A percentile compares a stretch with the other conserved stretches of the same genome.
These are phyloP conservation scores for Pseudozyma sp. DNA, from an alignment of 1,284 basidiomycete genomes.

Conservation along the genomic window DNA sequence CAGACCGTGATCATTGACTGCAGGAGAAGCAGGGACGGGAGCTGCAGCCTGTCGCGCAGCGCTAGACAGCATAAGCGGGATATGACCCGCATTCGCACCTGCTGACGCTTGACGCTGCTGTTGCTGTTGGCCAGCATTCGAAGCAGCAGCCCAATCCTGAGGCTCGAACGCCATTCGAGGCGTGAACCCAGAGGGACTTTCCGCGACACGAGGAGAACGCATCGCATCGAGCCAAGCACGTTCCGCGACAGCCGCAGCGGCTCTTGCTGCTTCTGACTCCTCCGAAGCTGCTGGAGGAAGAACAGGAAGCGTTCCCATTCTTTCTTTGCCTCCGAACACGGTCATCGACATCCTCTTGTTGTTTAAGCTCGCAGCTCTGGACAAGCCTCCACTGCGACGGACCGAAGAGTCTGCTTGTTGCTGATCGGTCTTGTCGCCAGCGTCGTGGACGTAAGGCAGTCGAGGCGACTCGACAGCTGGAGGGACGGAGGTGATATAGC, in stretches of 20 bases:
- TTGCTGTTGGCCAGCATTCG: constrained; percentile 1
- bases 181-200: constrained; percentile 53
- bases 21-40: background rate
- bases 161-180: constrained; percentile 49
- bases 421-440: constrained; percentile 3
- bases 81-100: constrained; percentile 16
- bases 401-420: constrained; percentile 2
- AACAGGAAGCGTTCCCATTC: constrained; percentile 9
- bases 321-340: constrained; percentile 43
- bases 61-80: constrained; percentile 37
- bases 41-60: constrained; percentile 5
- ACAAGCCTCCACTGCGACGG: constrained; percentile 21
- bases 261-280: constrained; percentile 8
- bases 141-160: constrained; percentile 24
- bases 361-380: constrained; percentile 20
- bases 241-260: constrained; percentile 10
- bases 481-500: constrained; percentile 36
- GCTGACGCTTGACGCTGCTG: constrained; percentile 9
- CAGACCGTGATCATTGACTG: constrained; percentile 17
- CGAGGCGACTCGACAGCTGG: constrained; percentile 14
- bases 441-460: constrained; percentile 19
- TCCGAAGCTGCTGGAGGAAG: constrained; percentile 11
- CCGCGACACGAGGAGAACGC: constrained; percentile 44
- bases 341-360: constrained; percentile 41
- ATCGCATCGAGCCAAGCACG: constrained; percentile 42